These are phyloP conservation scores for Boletus vinaceobasis DNA, from an alignment of 768 basidiomycete species.

Conservation along the genomic window DNA sequence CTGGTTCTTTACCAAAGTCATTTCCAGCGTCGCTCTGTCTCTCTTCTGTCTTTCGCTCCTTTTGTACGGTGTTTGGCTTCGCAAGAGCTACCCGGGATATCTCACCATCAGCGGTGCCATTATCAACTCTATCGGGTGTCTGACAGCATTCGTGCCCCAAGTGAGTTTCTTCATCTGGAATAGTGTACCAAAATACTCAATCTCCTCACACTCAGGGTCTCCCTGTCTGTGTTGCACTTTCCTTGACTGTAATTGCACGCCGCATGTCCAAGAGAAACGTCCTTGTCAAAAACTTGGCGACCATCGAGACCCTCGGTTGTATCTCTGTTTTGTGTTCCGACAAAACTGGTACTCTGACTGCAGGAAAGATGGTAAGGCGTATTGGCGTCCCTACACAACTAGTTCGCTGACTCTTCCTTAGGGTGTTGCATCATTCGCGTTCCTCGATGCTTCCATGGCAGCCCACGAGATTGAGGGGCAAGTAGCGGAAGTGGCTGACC, in stretches of 20 bases:
- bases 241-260: constrained; percentile 46
- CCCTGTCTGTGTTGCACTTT: constrained; percentile 46
- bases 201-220: constrained; percentile 27
- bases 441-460: constrained; percentile 29
- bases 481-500: constrained; percentile 6
- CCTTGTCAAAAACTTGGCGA: constrained; percentile 50
- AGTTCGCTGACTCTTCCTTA: constrained; percentile 7
- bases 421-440: constrained; percentile 41
- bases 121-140: constrained; percentile 38
- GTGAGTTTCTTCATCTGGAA: constrained; percentile 4
- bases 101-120: constrained; percentile 35
- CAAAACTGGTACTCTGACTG: constrained; percentile 52
- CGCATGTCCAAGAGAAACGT: constrained; percentile 48
- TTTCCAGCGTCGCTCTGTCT: constrained; percentile 39
- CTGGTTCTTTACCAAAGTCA: constrained; percentile 52
- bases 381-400: not conserved
- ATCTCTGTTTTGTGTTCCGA: constrained; percentile 54
- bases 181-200: not conserved
- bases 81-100: constrained; percentile 31
- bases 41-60: constrained; percentile 42
- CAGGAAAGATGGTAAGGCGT: constrained; percentile 43
- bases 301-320: constrained; percentile 51
- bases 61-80: constrained; percentile 43
- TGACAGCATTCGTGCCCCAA: constrained; percentile 43
- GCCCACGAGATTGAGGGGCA: constrained; percentile 19